phyloP scores from a whole-genome alignment of 2,329 filamentous ascomycete genomes.

The Capronia coronata region DNA sequence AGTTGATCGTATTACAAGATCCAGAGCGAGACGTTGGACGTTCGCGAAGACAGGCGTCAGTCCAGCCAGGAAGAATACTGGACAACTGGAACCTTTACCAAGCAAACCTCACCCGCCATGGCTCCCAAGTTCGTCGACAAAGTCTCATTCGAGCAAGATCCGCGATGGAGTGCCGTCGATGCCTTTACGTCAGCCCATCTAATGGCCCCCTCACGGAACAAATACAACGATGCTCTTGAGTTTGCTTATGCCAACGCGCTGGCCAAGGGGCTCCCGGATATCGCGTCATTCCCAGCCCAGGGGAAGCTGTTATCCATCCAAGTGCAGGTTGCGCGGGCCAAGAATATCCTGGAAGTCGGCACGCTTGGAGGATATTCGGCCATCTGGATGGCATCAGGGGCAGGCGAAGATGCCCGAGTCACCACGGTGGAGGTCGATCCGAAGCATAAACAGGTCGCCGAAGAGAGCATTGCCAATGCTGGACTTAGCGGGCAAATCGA shows the following conservation, averaged over 20 bases:
- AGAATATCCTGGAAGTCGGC: slow-evolving; percentile 48
- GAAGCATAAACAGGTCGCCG: slow-evolving; percentile 43
- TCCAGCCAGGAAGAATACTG: neutral
- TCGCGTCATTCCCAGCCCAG: slow-evolving; percentile 34
- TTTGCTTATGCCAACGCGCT: slow-evolving; percentile 33
- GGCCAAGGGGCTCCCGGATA: slow-evolving; percentile 35
- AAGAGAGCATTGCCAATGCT: slow-evolving; percentile 40
- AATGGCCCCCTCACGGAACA: slow-evolving; percentile 22
- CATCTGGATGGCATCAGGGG: slow-evolving; percentile 46
- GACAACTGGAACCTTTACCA: neutral
- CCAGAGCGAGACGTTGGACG: neutral
- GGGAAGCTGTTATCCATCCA: slow-evolving; percentile 40
- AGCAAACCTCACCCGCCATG: neutral
- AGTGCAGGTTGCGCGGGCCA: slow-evolving; percentile 34
- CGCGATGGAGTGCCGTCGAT: slow-evolving; percentile 20
- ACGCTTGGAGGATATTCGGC: slow-evolving; percentile 51
- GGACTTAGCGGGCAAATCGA: slow-evolving; percentile 41
- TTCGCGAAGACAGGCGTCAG: neutral
- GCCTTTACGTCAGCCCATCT: slow-evolving; percentile 19
- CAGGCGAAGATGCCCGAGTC: slow-evolving; percentile 36
- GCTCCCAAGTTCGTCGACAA: slow-evolving; percentile 4
- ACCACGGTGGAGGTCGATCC: slow-evolving; percentile 48
- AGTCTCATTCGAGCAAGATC: slow-evolving; percentile 9
- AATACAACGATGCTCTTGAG: slow-evolving; percentile 29
- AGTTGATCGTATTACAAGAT: neutral